A percentile compares a stretch with the other conserved stretches of the same genome.
Evolutionary conservation across 2,329 filamentous ascomycete genomes (phyloP).

Genomic region (Trichoderma endophyticum): DNA sequence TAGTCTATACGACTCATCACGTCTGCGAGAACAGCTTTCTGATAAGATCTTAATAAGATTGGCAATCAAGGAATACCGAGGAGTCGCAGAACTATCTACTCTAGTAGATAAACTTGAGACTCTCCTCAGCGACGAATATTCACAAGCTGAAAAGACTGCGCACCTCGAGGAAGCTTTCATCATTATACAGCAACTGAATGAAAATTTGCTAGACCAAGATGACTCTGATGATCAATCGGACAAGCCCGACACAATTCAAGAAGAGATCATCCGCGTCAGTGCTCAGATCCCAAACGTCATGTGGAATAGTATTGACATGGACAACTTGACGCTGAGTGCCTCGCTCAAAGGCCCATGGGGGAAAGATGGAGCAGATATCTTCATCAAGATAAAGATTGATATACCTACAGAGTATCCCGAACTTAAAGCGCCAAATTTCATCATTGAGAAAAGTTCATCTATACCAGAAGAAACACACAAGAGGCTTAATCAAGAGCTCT

Average conservation of each 20-base stretch:
- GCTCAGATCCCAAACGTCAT: constrained; percentile 60
- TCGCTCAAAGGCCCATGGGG: constrained; percentile 66
- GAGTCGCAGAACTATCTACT: neutral
- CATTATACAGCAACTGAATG: neutral
- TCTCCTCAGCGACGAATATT: neutral
- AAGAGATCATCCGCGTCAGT: constrained; percentile 62
- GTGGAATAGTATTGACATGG: constrained; percentile 64
- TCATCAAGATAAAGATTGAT: constrained; percentile 59
- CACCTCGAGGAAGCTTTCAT: neutral
- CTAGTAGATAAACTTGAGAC: neutral
- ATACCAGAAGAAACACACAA: constrained; percentile 56
- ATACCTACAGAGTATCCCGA: constrained; percentile 60
- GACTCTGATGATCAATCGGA: constrained; percentile 53
- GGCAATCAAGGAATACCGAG: neutral
- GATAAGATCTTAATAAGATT: neutral
- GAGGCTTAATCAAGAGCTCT: constrained; percentile 51
- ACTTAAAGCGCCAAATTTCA: constrained; percentile 54
- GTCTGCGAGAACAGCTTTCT: neutral
- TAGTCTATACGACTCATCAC: neutral
- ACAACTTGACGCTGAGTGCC: constrained; percentile 54
- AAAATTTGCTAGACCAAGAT: neutral
- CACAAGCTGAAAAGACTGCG: neutral
- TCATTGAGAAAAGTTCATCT: constrained; percentile 59
- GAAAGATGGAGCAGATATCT: constrained; percentile 52
- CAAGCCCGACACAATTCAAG: constrained; percentile 59